These are phyloP conservation scores for Telopea speciosissima DNA, from an alignment of 177 flowering plant genomes.

Conservation along the genomic window DNA sequence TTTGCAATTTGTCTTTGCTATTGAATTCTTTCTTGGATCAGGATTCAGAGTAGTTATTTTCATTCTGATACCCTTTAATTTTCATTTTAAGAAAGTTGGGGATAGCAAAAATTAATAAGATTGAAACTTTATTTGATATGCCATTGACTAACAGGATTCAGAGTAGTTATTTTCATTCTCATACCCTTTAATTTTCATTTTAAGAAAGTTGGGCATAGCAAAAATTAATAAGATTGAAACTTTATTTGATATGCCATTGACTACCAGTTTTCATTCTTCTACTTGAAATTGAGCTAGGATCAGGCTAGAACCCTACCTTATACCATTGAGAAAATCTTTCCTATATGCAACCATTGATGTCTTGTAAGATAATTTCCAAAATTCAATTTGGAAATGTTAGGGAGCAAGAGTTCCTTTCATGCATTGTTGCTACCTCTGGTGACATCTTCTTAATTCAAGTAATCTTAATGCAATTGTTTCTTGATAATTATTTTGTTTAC, in stretches of 20 bases:
- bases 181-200: background rate
- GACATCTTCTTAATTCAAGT: background rate
- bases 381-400: background rate
- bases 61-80: background rate
- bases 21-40: background rate
- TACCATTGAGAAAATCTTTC: background rate
- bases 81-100: background rate
- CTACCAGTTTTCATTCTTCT: background rate
- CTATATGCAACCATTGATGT: background rate
- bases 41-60: conserved; percentile 1
- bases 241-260: background rate
- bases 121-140: no score
- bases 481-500: background rate
- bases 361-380: background rate
- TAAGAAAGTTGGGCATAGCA: background rate
- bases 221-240: no score
- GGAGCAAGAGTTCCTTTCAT: background rate
- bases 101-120: background rate
- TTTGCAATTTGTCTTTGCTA: background rate
- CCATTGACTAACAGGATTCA: no score
- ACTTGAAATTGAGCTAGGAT: background rate
- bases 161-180: conserved; percentile 1
- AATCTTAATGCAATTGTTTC: background rate
- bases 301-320: background rate
- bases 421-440: background rate